Conservation (phyloP, 345 rosid species). For the Camelina hispida region DNA sequence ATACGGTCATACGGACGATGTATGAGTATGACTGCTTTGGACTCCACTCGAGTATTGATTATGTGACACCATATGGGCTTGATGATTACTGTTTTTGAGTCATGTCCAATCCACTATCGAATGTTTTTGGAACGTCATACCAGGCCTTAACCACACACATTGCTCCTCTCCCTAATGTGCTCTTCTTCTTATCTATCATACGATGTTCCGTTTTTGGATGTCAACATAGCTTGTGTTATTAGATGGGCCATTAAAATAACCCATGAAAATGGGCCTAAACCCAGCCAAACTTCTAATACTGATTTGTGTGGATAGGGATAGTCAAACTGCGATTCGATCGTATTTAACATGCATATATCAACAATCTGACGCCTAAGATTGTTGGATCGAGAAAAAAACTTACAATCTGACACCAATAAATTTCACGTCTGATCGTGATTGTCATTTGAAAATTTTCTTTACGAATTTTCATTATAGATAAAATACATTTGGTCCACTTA, state of each 20-base stretch:
- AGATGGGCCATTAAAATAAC: not conserved
- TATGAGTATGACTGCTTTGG: constrained; percentile 24
- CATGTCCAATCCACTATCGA: constrained; percentile 9
- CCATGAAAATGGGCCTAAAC: not conserved
- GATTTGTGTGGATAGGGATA: not conserved
- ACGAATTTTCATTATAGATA: not conserved
- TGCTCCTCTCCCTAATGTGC: no score
- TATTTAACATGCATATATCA: not conserved
- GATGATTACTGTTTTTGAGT: not conserved
- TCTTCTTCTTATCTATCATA: not conserved
- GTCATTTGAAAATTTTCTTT: not conserved
- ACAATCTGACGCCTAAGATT: not conserved
- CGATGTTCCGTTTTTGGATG: not conserved
- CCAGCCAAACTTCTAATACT: not conserved
- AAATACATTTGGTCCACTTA: not conserved
- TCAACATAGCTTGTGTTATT: no score
- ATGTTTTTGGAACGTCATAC: constrained; percentile 7
- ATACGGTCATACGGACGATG: constrained; percentile 32
- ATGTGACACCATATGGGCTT: constrained; percentile 14
- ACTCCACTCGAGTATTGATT: not conserved
- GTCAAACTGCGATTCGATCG: not conserved
- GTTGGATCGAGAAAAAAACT: no score
- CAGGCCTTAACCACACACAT: constrained; percentile 10
- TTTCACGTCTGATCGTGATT: not conserved
- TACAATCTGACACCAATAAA: not conserved